These are phyloP conservation scores for Thalassiosira delicatula DNA, from an alignment of 352 stramenopile genomes.

Conservation along the genomic window DNA sequence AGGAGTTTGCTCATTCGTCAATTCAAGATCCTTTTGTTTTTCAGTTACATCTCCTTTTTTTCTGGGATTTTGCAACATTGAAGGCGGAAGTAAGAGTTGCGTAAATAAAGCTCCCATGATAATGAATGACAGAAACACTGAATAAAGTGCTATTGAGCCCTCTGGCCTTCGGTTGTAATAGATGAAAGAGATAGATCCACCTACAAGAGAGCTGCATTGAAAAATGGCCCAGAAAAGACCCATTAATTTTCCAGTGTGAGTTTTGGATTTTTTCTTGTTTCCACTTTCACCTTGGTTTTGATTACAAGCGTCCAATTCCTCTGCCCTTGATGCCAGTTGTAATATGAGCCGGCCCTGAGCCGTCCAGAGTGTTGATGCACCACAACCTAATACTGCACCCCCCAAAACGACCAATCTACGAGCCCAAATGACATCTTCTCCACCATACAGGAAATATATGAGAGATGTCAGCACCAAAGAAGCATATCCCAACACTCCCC, in stretches of 20 bases:
- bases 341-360: slow-evolving; percentile 76
- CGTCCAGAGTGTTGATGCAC: slow-evolving; percentile 86
- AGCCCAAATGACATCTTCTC: slow-evolving; percentile 32
- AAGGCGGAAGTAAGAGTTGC: slow-evolving; percentile 66
- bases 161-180: slow-evolving; percentile 58
- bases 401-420: slow-evolving; percentile 60
- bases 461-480: slow-evolving; percentile 65
- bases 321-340: slow-evolving; percentile 49
- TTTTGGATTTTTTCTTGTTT: slow-evolving; percentile 28
- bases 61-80: slow-evolving; percentile 24
- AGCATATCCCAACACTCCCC: slow-evolving; percentile 83
- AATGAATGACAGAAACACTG: slow-evolving; percentile 83
- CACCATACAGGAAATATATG: slow-evolving; percentile 70
- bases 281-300: not conserved
- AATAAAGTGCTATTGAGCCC: slow-evolving; percentile 71
- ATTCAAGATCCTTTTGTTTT: slow-evolving; percentile 25
- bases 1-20: slow-evolving; percentile 36
- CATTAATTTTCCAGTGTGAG: slow-evolving; percentile 74
- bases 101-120: slow-evolving; percentile 69
- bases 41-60: not conserved
- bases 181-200: slow-evolving; percentile 83
- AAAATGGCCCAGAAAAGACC: slow-evolving; percentile 87
- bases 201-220: slow-evolving; percentile 83
- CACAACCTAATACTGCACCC: slow-evolving; percentile 76
- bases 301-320: slow-evolving; percentile 56